These are phyloP conservation scores for Globisporangium yorkense DNA, from an alignment of 352 stramenopile genomes.

Conservation along the genomic window DNA sequence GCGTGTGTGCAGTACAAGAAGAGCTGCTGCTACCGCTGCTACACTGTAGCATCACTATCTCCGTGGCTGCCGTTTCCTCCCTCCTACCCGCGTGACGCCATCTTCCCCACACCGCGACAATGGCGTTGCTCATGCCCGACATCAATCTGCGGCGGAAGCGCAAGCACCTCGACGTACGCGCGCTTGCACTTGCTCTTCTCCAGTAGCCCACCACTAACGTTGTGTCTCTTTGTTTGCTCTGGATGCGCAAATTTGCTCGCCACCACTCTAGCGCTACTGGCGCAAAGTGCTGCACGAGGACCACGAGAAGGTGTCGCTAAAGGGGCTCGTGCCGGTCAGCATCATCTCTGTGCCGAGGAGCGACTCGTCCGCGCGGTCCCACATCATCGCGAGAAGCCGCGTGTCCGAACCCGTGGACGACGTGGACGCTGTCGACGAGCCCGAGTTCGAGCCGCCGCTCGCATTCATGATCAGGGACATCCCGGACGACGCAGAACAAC, in stretches of 20 bases:
- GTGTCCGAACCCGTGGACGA: conserved; percentile 8
- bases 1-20: no score
- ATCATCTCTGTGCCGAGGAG: conserved; percentile 14
- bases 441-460: conserved; percentile 12
- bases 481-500: conserved; percentile 2
- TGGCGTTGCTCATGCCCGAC: conserved; percentile 61
- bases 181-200: neutral
- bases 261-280: conserved; percentile 28
- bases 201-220: neutral
- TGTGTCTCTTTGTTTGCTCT: neutral
- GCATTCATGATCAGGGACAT: conserved; percentile 8
- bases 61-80: neutral
- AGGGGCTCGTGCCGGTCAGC: conserved; percentile 15
- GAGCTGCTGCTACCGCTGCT: no score
- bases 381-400: conserved; percentile 16
- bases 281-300: conserved; percentile 25
- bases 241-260: neutral
- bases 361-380: conserved; percentile 12
- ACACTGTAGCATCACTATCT: no score
- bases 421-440: conserved; percentile 10
- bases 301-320: conserved; percentile 23
- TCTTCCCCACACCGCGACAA: conserved; percentile 4
- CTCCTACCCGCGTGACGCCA: neutral
- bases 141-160: conserved; percentile 62
- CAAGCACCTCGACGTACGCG: conserved; percentile 43